A percentile compares a stretch with the other conserved stretches of the same genome.
Evolutionary conservation across 768 basidiomycete species (phyloP).

Genomic region (Chalciporus chontae): DNA sequence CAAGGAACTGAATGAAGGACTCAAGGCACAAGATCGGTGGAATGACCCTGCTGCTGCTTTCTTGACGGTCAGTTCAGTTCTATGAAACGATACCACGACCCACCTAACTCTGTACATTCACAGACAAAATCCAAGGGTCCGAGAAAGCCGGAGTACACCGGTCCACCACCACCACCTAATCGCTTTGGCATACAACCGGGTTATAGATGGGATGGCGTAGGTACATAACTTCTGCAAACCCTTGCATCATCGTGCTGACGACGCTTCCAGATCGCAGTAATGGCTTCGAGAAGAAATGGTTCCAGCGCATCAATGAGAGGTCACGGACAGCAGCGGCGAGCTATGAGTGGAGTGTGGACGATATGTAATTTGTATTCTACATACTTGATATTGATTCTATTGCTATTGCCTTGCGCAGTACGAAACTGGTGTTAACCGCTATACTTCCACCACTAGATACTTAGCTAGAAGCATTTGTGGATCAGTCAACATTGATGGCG

Average conservation of each 20-base stretch:
- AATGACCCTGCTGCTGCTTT: conserved; percentile 98
- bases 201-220: conserved; percentile 98
- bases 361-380: conserved; percentile 59
- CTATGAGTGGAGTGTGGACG: conserved; percentile 86
- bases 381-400: background rate
- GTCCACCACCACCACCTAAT: conserved; percentile 90
- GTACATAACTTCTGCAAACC: conserved; percentile 38
- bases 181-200: conserved; percentile 94
- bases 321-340: conserved; percentile 69
- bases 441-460: background rate
- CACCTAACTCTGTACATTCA: conserved; percentile 6
- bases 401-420: background rate
- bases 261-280: conserved; percentile 70
- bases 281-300: conserved; percentile 91
- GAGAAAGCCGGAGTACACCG: conserved; percentile 78
- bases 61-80: conserved; percentile 59
- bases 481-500: background rate
- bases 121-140: conserved; percentile 81
- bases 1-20: conserved; percentile 76
- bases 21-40: conserved; percentile 82
- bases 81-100: background rate
- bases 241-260: conserved; percentile 4
- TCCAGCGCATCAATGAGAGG: conserved; percentile 77
- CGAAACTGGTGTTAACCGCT: background rate
- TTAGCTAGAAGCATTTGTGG: background rate